A percentile compares a stretch with the other conserved stretches of the same genome.
These are phyloP conservation scores for Pelargonium australe DNA, from an alignment of 441 rosid genomes.

Conservation along the genomic window DNA sequence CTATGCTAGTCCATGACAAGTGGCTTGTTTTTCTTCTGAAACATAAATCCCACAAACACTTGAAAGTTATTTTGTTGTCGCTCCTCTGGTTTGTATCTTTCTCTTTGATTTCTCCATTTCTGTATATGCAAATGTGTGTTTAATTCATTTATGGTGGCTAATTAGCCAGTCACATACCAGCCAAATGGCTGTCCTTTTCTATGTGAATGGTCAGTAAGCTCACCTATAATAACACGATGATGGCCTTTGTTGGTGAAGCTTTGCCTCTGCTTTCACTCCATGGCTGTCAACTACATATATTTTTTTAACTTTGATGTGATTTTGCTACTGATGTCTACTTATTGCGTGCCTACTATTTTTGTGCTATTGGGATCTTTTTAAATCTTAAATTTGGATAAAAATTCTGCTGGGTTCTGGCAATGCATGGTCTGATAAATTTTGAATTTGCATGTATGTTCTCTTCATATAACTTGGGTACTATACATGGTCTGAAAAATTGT, in stretches of 20 bases:
- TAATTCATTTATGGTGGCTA: conserved; percentile 10
- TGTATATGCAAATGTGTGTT: not conserved
- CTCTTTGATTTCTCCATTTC: not conserved
- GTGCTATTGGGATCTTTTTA: too few species aligned
- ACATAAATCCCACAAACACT: too few species aligned
- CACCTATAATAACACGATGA: conserved; percentile 5
- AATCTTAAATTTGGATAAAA: too few species aligned
- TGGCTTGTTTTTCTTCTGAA: too few species aligned
- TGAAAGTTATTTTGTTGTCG: not conserved
- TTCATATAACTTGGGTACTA: too few species aligned
- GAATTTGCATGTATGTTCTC: too few species aligned
- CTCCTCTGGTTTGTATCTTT: conserved; percentile 40
- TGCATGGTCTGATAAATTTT: too few species aligned
- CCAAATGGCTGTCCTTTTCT: conserved; percentile 6
- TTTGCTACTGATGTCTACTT: not conserved
- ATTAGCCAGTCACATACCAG: conserved; percentile 21
- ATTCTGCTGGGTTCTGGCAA: too few species aligned
- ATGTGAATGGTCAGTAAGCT: conserved; percentile 26
- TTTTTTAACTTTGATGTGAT: not conserved
- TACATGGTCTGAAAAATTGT: too few species aligned
- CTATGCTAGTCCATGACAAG: too few species aligned
- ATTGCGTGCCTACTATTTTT: too few species aligned
- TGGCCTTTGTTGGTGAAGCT: conserved; percentile 2
- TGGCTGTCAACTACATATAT: not conserved
- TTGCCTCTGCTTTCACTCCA: not conserved